Evolutionary conservation across 2,329 filamentous ascomycete genomes (phyloP), one percentile per base, ranked within the genome.

Genomic region (Decorospora gaudefroyi): DNA sequence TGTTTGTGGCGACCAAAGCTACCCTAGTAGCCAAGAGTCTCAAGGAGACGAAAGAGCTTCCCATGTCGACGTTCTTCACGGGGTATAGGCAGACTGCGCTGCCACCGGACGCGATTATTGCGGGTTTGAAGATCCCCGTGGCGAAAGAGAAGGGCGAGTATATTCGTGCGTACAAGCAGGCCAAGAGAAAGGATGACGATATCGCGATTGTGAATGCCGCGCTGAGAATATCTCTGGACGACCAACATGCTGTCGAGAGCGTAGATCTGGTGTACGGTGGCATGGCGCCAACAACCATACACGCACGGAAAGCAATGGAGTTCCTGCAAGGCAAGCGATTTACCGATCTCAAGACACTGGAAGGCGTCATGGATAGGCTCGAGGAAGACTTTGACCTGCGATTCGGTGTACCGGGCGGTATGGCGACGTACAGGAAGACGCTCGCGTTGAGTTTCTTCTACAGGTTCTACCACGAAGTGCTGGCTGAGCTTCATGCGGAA

Each of bases 141-240:
- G 86, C 88, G 0, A 78, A 78, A 2, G 79, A 84, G 39, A 87
- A 86, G 60, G 86, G 88, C 3, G 93, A 97, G 66, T 90, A 85
- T 65, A 86, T 96, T 67, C 82, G 87, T 29, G 86, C 92, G 1
- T 97, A 96, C 72, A 99, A 99, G 72, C 92, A 97, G 69, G 84
- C 93, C 0, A 99, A 99, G 76, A 78, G 93, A 55, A 97, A 97
- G 67, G 93, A 99, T 61, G 93, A 99, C 61, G 93, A 99, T 65
- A 97, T 99, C 65, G 93, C 93, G 2, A 97, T 99, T 59, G 93
- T 97, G 16, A 97, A 95, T 34, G 84, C 87, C 18, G 90, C 92
- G 1, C 72, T 97, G 44, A 82, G 89, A 23, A 78, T 97, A 4
- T 82, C 80, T 4, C 72, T 97, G 2, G 80, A 85, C 26, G 79